A percentile compares a stretch with the other conserved stretches of the same genome.
Evolutionary conservation across 805 yeast species (phyloP).

Genomic region (Cyberlindnera lachancei): DNA sequence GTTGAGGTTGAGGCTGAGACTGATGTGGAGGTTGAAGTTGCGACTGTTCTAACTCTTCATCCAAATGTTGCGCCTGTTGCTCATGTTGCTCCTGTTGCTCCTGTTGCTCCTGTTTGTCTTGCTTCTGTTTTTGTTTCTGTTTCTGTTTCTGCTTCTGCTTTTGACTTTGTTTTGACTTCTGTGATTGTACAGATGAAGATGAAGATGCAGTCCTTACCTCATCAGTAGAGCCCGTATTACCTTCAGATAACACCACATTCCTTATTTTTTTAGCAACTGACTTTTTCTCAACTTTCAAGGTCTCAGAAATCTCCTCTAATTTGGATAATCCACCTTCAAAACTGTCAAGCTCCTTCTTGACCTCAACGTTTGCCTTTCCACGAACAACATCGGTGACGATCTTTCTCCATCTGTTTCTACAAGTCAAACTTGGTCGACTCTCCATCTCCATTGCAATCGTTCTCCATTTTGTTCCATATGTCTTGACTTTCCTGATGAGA

Average conservation of each 20-base stretch:
- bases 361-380: constrained; percentile 49
- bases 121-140: constrained; percentile 1
- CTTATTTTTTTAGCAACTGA: neutral
- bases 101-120: neutral
- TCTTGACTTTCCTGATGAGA: constrained; percentile 59
- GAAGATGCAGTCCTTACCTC: constrained; percentile 1
- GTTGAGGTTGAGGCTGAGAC: neutral
- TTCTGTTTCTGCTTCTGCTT: constrained; percentile 3
- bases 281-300: constrained; percentile 12
- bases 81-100: constrained; percentile 1
- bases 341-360: constrained; percentile 53
- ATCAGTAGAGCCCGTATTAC: too few relatives aligned
- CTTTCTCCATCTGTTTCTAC: constrained; percentile 90
- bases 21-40: neutral
- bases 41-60: neutral
- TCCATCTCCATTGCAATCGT: constrained; percentile 63
- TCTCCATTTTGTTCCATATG: constrained; percentile 85
- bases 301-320: constrained; percentile 19
- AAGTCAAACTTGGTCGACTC: constrained; percentile 81
- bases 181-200: too few relatives aligned
- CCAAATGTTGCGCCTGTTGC: neutral
- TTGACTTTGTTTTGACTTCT: neutral
- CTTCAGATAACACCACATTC: neutral
- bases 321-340: constrained; percentile 31
- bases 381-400: constrained; percentile 69